These are phyloP conservation scores for Candida odintsovae DNA, from an alignment of 805 yeast species.

Conservation along the genomic window DNA sequence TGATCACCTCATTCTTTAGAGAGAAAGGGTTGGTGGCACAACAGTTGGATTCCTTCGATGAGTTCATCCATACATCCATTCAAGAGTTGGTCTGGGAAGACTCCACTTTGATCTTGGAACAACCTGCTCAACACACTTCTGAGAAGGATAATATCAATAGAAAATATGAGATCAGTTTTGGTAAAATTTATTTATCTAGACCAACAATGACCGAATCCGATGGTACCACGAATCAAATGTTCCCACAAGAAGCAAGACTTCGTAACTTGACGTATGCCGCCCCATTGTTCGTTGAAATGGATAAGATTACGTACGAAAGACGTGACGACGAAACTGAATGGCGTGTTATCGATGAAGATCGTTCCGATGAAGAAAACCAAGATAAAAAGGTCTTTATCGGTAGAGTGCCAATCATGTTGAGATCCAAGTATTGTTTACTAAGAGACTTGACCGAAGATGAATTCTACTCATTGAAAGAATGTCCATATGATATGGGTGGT, in stretches of 20 bases:
- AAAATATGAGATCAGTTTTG: constrained; percentile 95
- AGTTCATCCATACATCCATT: constrained; percentile 92
- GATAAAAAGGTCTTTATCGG: constrained; percentile 90
- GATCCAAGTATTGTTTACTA: constrained; percentile 93
- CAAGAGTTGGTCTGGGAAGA: constrained; percentile 97
- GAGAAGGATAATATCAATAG: constrained; percentile 86
- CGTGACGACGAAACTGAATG: constrained; percentile 71
- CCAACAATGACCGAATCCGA: constrained; percentile 99
- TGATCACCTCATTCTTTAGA: constrained; percentile 91
- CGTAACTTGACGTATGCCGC: constrained; percentile 95
- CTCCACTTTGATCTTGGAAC: constrained; percentile 88
- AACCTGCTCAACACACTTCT: constrained; percentile 95
- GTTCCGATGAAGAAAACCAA: constrained; percentile 54
- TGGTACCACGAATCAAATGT: constrained; percentile 98
- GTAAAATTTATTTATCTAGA: constrained; percentile 91
- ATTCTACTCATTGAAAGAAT: constrained; percentile 91
- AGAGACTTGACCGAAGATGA: constrained; percentile 88
- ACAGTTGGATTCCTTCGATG: constrained; percentile 97
- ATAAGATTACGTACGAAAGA: constrained; percentile 79
- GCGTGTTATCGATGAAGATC: constrained; percentile 50
- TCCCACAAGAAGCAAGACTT: constrained; percentile 96
- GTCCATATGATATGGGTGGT: constrained; percentile 99
- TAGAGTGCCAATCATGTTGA: constrained; percentile 95
- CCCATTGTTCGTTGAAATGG: constrained; percentile 93
- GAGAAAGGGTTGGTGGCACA: constrained; percentile 97